Conservation (phyloP, 2,329 filamentous ascomycete genomes). For the Clarireedia monteithiana region DNA sequence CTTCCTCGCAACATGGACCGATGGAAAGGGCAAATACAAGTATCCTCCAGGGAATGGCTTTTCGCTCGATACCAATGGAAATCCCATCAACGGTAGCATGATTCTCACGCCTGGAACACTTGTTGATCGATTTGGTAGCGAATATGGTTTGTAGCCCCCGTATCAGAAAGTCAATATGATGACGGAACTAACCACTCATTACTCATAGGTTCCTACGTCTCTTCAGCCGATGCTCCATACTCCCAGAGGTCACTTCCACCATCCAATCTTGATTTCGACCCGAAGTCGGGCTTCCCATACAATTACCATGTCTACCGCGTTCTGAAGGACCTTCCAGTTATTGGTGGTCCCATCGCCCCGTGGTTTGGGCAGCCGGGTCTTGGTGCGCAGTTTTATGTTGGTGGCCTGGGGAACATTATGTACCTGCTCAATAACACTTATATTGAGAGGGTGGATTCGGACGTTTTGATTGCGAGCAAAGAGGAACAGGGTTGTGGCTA, state of each 20-base stretch:
- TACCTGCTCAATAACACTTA: not conserved
- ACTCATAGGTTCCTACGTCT: not conserved
- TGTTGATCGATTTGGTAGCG: constrained; percentile 5
- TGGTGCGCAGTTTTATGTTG: not conserved
- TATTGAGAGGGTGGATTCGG: not conserved
- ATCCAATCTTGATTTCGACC: not conserved
- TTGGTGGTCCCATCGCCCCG: constrained; percentile 2
- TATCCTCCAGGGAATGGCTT: not conserved
- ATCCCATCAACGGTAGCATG: constrained; percentile 1
- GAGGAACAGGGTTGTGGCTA: not conserved
- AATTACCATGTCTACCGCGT: constrained; percentile 5
- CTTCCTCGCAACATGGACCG: constrained; percentile 2
- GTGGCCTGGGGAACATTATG: not conserved
- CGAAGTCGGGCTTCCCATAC: not conserved
- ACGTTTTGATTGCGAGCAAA: not conserved
- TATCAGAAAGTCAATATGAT: too few relatives aligned
- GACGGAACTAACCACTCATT: not conserved
- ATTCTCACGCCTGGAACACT: not conserved
- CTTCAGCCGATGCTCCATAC: not conserved
- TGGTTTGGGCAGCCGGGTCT: constrained; percentile 8
- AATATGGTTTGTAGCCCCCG: not conserved
- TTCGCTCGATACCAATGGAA: not conserved
- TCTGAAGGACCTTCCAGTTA: not conserved
- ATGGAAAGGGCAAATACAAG: not conserved
- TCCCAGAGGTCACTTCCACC: not conserved